Conservation (phyloP, 1,139 yeast genomes). For the Saccharomyces hybrid region DNA sequence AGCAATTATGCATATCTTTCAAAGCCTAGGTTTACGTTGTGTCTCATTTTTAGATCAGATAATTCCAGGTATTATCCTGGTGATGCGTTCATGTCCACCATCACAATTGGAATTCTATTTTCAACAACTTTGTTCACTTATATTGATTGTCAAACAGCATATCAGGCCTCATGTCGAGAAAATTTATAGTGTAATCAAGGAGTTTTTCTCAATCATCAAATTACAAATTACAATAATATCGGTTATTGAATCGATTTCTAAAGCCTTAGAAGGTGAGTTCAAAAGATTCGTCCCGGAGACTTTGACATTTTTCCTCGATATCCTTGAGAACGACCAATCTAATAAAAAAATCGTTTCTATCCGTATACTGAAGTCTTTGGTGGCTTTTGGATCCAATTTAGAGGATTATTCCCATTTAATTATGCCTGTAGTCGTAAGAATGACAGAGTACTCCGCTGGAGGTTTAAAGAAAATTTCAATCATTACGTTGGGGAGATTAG, state of each 20-base stretch:
- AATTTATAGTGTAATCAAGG: conserved; percentile 69
- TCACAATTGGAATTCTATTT: conserved; percentile 82
- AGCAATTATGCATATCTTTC: conserved; percentile 85
- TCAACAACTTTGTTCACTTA: conserved; percentile 76
- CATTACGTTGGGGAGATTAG: conserved; percentile 74
- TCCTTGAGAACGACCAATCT: conserved; percentile 70
- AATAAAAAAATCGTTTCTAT: conserved; percentile 57
- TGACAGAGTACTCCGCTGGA: conserved; percentile 64
- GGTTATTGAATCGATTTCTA: conserved; percentile 75
- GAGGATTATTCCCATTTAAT: conserved; percentile 85
- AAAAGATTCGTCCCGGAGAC: conserved; percentile 74
- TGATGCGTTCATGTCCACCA: conserved; percentile 78
- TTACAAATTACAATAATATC: conserved; percentile 74
- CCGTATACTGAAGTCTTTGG: conserved; percentile 75
- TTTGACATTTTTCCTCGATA: conserved; percentile 65
- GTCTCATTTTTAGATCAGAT: conserved; percentile 80
- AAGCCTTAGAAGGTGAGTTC: conserved; percentile 87
- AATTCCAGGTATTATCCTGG: conserved; percentile 78
- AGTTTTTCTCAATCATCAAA: conserved; percentile 59
- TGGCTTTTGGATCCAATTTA: conserved; percentile 79
- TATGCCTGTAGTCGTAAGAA: conserved; percentile 71
- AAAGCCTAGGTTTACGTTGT: conserved; percentile 79
- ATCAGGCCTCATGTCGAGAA: conserved; percentile 74
- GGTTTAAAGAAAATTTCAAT: conserved; percentile 66
- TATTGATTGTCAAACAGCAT: conserved; percentile 80